Base-by-base conservation (phyloP, 352 stramenopile genomes). In the Thraustochytrium sp. region DNA sequence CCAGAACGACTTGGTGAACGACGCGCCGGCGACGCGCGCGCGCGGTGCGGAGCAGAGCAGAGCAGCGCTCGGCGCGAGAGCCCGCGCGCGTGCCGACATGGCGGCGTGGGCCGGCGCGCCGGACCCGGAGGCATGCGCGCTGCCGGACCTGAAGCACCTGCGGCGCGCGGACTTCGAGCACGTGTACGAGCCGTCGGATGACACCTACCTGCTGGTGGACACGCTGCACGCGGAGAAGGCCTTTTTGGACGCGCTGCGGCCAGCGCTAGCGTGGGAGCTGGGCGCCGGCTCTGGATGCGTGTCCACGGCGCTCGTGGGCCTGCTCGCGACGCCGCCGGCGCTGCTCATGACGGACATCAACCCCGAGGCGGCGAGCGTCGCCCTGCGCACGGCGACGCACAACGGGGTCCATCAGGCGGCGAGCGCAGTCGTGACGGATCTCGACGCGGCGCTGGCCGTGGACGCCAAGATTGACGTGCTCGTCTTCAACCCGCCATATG, bases 401-500 rank as follows among this genome's bases (percentile, higher is more conserved):
- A 98, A 98, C 78, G 9, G 40, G 11, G 87, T 88, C 54, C 87
- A 92, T 4, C 61, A 90, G 16, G 73, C 84, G 36, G 92, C 95
- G 44, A 89, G 95, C 56, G 87, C 94, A 16, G 87, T 94, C 64
- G 89, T 90, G 54, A 97, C 92, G 11, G 92, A 98, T 86, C 89
- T 98, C 59, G 87, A 87, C 42, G 75, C 53, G 2, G 29, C 87
- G 13, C 44, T 94, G 11, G 55, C 65, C 49, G 34, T 61, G 54
- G 56, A 84, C 21, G 89, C 84, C 82, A 82, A 86, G 62, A 89
- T 99, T 11, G 96, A 99, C 84, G 90, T 98, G 59, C 86, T 99
- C 49, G 86, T 99, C 26, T 99, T 99, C 87, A 99, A 99, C 89
- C 96, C 96, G 26, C 96, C 96, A 13, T 99, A 99, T 85, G 96